Percentiles rank a stretch among this genome's conserved stretches.
phyloP scores from a whole-genome alignment of 805 yeast species.

The Sugiyamaella floridensis region DNA sequence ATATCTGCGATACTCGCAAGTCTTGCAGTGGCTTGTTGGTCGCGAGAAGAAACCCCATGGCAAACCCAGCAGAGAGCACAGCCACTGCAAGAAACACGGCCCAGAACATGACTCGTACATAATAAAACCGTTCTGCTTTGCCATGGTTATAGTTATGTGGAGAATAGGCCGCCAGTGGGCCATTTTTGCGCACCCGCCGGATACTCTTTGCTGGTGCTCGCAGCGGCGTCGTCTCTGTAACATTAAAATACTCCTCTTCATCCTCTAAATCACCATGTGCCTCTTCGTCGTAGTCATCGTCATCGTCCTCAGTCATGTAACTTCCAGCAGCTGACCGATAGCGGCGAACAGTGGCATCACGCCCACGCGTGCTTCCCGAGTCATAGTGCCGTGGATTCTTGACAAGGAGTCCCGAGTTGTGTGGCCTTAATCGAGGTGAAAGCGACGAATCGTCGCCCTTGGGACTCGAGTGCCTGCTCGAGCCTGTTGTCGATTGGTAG shows the following conservation, averaged over 20 bases:
- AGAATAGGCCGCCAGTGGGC: conserved; percentile 30
- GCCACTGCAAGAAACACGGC: conserved; percentile 23
- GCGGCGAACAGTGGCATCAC: conserved; percentile 9
- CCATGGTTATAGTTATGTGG: conserved; percentile 41
- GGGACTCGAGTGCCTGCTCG: neutral
- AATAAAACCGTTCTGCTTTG: conserved; percentile 13
- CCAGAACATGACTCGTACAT: conserved; percentile 30
- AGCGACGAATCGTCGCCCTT: neutral
- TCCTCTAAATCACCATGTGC: conserved; percentile 42
- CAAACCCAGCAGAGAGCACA: conserved; percentile 50
- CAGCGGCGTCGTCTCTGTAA: conserved; percentile 32
- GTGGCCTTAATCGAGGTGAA: neutral
- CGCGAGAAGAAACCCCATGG: conserved; percentile 77
- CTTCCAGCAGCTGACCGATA: conserved; percentile 12
- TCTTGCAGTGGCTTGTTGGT: conserved; percentile 75
- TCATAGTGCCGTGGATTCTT: neutral
- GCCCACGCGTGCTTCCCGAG: conserved; percentile 1
- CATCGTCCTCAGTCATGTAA: conserved; percentile 37
- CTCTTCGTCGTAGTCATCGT: conserved; percentile 31
- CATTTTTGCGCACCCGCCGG: conserved; percentile 15
- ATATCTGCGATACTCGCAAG: conserved; percentile 54
- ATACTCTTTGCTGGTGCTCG: conserved; percentile 18
- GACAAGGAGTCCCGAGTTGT: neutral
- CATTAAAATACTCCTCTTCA: conserved; percentile 21
- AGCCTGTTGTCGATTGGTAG: neutral